These are phyloP conservation scores for Tilletia horrida DNA, from an alignment of 1,284 basidiomycete genomes.

Conservation along the genomic window DNA sequence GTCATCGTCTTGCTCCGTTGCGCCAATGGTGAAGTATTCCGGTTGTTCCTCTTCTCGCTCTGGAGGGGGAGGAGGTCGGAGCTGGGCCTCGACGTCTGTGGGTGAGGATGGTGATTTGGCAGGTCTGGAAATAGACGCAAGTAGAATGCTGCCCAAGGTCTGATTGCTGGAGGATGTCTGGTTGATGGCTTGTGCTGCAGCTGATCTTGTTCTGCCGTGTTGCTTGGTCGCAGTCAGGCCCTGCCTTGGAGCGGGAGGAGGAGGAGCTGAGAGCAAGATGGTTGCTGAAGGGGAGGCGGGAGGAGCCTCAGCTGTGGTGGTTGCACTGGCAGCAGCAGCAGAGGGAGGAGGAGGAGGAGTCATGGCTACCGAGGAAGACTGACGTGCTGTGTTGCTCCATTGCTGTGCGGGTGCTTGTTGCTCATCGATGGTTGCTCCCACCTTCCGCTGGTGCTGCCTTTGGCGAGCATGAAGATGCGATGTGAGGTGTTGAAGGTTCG, in stretches of 20 bases:
- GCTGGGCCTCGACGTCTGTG: constrained; percentile 2
- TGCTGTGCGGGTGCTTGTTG: not conserved
- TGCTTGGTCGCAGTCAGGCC: not conserved
- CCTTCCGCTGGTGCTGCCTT: not conserved
- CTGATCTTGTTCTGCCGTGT: constrained; percentile 2
- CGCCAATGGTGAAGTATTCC: no score
- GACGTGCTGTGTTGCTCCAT: not conserved
- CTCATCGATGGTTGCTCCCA: not conserved
- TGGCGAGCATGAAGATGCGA: not conserved
- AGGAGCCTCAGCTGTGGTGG: no score
- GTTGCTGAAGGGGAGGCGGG: no score
- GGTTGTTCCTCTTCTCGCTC: no score
- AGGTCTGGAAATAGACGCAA: no score
- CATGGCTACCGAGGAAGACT: not conserved
- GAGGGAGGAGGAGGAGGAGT: not conserved
- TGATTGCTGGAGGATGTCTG: no score
- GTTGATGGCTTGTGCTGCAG: constrained; percentile 8
- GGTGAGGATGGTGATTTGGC: no score
- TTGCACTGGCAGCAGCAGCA: no score
- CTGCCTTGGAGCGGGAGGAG: not conserved
- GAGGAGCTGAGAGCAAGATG: not conserved
- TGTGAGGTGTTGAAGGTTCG: not conserved
- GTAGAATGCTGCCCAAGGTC: no score
- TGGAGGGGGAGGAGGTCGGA: no score
- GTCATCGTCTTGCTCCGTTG: constrained; percentile 7